These are phyloP conservation scores for Tetrapisispora nanseiensis DNA, from an alignment of 805 yeast genomes.

Conservation along the genomic window DNA sequence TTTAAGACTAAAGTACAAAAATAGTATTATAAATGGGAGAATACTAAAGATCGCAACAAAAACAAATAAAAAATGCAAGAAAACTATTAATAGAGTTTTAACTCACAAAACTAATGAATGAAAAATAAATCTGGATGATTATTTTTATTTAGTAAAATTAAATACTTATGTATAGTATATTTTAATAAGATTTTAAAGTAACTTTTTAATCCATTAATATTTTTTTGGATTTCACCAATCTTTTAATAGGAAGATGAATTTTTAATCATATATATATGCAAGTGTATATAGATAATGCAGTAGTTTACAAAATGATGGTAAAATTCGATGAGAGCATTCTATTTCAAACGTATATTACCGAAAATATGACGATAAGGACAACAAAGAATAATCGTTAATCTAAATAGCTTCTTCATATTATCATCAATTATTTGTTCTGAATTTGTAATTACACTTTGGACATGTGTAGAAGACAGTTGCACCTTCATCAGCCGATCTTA, in stretches of 20 bases:
- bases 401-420: neutral
- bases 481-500: slow-evolving; percentile 98
- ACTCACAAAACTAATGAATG: neutral
- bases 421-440: slow-evolving; percentile 80
- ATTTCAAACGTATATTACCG: no score
- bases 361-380: no score
- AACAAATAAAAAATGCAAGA: no score
- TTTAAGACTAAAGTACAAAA: neutral
- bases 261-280: neutral
- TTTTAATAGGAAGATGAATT: no score
- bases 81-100: neutral
- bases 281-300: neutral
- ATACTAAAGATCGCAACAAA: neutral
- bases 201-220: no score
- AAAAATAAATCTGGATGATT: neutral
- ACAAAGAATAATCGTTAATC: no score
- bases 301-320: slow-evolving; percentile 1
- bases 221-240: no score
- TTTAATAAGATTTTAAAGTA: neutral
- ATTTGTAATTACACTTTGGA: slow-evolving; percentile 83
- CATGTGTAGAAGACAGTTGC: slow-evolving; percentile 98
- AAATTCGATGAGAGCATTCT: no score
- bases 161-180: neutral
- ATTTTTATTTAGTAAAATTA: slow-evolving; percentile 1
- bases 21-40: neutral